A percentile compares a stretch with the other conserved stretches of the same genome.
Conservation (phyloP, 305 asterid species). For the Stenogyne calaminthoides region DNA sequence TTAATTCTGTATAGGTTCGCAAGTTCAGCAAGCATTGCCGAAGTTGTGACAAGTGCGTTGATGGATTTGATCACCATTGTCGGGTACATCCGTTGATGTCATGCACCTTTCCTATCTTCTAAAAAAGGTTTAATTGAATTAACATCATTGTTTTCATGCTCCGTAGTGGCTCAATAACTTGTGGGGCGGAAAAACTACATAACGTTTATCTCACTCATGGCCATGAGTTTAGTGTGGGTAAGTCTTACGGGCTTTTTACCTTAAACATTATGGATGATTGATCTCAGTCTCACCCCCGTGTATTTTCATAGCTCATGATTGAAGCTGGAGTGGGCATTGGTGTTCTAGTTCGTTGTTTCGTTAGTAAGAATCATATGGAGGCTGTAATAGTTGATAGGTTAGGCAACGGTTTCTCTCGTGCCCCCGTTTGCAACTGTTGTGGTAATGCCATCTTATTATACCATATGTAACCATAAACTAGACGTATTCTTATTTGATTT, state of each 20-base stretch:
- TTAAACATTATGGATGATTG: slow-evolving; percentile 6
- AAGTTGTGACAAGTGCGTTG: slow-evolving; percentile 99
- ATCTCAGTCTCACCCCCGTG: slow-evolving; percentile 23
- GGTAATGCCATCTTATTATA: slow-evolving; percentile 50
- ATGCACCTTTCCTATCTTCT: slow-evolving; percentile 22
- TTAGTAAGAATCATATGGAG: slow-evolving; percentile 67
- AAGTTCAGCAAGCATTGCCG: slow-evolving; percentile 98
- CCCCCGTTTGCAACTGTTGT: slow-evolving; percentile 96
- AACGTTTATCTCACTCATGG: slow-evolving; percentile 88
- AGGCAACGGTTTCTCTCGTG: slow-evolving; percentile 96
- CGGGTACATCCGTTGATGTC: slow-evolving; percentile 60
- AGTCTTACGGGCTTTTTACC: slow-evolving; percentile 36
- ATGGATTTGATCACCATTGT: slow-evolving; percentile 99
- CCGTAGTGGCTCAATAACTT: slow-evolving; percentile 96
- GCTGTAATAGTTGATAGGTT: slow-evolving; percentile 87
- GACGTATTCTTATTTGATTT: slow-evolving; percentile 18
- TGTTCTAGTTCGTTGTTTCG: slow-evolving; percentile 88
- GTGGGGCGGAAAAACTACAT: slow-evolving; percentile 90
- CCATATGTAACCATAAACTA: slow-evolving; percentile 24
- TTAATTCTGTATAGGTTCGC: slow-evolving; percentile 61
- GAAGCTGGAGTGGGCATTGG: slow-evolving; percentile 92
- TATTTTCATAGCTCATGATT: slow-evolving; percentile 66
- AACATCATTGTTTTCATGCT: slow-evolving; percentile 31
- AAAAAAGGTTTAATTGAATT: slow-evolving; percentile 28
- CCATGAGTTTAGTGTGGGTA: slow-evolving; percentile 90